phyloP scores from a whole-genome alignment of 768 basidiomycete genomes.

The Lactifluus hygrophoroides region DNA sequence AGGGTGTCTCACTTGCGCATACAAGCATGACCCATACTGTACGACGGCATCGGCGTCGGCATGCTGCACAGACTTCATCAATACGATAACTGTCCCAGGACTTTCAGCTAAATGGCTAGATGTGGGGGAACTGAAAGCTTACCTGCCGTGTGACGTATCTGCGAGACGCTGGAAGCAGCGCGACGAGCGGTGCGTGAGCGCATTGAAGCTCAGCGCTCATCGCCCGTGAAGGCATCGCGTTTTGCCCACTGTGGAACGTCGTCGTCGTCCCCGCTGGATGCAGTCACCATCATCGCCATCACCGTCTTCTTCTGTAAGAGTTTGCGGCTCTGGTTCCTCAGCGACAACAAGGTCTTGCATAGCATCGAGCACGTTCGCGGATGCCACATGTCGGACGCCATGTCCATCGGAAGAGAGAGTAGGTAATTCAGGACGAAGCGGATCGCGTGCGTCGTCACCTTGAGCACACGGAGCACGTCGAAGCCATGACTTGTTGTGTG shows the following conservation, averaged over 20 bases:
- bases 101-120: neutral
- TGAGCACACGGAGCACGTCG: constrained; percentile 64
- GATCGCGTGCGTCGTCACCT: constrained; percentile 72
- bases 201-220: constrained; percentile 72
- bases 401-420: constrained; percentile 70
- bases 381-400: constrained; percentile 57
- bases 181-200: constrained; percentile 48
- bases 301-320: constrained; percentile 37
- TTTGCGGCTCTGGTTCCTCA: constrained; percentile 50
- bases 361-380: constrained; percentile 46
- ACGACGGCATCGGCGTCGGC: constrained; percentile 86
- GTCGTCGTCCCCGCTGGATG: constrained; percentile 49
- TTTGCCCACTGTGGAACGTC: constrained; percentile 75
- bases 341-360: constrained; percentile 38
- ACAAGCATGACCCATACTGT: constrained; percentile 95
- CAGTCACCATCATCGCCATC: neutral
- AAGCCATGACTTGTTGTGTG: constrained; percentile 23
- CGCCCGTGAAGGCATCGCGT: constrained; percentile 42
- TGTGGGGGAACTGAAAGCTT: constrained; percentile 23
- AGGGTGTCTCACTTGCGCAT: constrained; percentile 58
- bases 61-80: constrained; percentile 92
- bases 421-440: constrained; percentile 80
- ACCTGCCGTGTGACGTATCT: constrained; percentile 97
- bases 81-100: constrained; percentile 73
- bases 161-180: constrained; percentile 59